A percentile compares a stretch with the other conserved stretches of the same genome.
phyloP scores from a whole-genome alignment of 305 asterid species.

The Withania somnifera region DNA sequence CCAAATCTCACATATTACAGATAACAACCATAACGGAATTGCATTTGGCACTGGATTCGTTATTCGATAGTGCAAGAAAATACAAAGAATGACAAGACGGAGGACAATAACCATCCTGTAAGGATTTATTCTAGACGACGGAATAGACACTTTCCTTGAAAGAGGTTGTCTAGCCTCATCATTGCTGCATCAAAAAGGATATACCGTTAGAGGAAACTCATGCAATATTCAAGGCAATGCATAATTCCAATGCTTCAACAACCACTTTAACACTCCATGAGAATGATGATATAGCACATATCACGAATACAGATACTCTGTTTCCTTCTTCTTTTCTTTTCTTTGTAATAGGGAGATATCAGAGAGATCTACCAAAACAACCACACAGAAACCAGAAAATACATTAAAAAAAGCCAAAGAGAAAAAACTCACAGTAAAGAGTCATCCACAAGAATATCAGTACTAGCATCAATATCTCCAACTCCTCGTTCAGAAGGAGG shows the following conservation, averaged over 20 bases:
- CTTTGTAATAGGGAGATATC: background rate
- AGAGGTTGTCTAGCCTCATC: slow-evolving; percentile 99
- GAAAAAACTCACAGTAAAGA: slow-evolving; percentile 61
- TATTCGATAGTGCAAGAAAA: slow-evolving; percentile 89
- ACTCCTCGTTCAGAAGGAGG: slow-evolving; percentile 93
- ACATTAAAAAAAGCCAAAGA: background rate
- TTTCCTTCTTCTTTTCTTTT: background rate
- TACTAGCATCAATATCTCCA: slow-evolving; percentile 86
- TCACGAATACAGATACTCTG: background rate
- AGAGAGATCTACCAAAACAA: background rate
- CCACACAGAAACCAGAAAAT: background rate
- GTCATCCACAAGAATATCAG: slow-evolving; percentile 85
- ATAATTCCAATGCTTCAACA: background rate
- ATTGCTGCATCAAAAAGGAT: slow-evolving; percentile 45
- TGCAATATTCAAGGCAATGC: background rate
- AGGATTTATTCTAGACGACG: slow-evolving; percentile 94
- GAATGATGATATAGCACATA: background rate
- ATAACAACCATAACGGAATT: slow-evolving; percentile 77
- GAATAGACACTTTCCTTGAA: slow-evolving; percentile 94
- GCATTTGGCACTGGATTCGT: slow-evolving; percentile 96
- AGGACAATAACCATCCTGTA: slow-evolving; percentile 94
- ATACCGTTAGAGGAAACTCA: slow-evolving; percentile 7
- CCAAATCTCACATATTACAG: slow-evolving; percentile 99
- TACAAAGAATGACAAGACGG: slow-evolving; percentile 76
- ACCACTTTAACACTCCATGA: background rate